phyloP scores from a whole-genome alignment of 805 yeast species.

The Teunomyces atbi region DNA sequence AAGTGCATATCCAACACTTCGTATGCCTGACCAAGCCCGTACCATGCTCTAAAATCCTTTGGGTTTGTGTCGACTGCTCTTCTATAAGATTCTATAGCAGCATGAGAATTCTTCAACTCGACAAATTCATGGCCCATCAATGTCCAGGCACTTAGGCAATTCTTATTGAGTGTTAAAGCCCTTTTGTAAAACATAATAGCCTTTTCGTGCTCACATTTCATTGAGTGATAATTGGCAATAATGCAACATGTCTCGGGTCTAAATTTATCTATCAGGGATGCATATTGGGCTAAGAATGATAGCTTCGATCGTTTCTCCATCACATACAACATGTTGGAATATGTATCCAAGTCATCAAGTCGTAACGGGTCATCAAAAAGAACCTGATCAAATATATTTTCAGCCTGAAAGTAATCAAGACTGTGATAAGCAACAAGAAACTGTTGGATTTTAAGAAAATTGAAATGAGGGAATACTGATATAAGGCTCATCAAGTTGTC shows the following conservation, averaged over 20 bases:
- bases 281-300: slow-evolving; percentile 82
- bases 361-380: slow-evolving; percentile 76
- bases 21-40: slow-evolving; percentile 96
- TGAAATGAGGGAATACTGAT: slow-evolving; percentile 65
- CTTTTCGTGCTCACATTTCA: slow-evolving; percentile 90
- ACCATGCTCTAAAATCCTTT: slow-evolving; percentile 96
- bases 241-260: slow-evolving; percentile 95
- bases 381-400: slow-evolving; percentile 71
- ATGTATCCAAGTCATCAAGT: slow-evolving; percentile 86
- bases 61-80: slow-evolving; percentile 88
- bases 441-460: slow-evolving; percentile 73
- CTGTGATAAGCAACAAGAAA: slow-evolving; percentile 81
- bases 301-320: slow-evolving; percentile 86
- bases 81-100: slow-evolving; percentile 93
- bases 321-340: slow-evolving; percentile 92
- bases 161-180: slow-evolving; percentile 77
- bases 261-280: slow-evolving; percentile 77
- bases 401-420: slow-evolving; percentile 82
- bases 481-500: slow-evolving; percentile 50
- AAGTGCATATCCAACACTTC: slow-evolving; percentile 94
- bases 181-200: slow-evolving; percentile 91
- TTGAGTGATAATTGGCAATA: slow-evolving; percentile 87
- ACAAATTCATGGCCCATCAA: slow-evolving; percentile 98
- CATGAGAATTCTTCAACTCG: slow-evolving; percentile 92
- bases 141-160: slow-evolving; percentile 92